Evolutionary conservation across 371 early-diverging fungal genomes (phyloP).

Genomic region (Syncephalis fuscata): DNA sequence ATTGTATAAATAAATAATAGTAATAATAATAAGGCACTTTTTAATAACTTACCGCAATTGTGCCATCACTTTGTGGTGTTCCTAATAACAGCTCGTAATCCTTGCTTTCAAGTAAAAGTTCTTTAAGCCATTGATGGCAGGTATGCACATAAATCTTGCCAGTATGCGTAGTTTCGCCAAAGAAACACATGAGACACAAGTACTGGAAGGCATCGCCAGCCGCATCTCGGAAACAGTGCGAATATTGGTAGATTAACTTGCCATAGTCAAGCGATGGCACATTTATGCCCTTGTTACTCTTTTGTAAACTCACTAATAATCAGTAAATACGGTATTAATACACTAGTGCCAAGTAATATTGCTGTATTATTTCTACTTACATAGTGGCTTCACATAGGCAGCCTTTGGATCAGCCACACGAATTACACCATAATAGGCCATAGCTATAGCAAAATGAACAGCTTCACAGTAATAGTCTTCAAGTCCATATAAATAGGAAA

Average conservation of each 20-base stretch:
- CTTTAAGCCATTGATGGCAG: conserved; percentile 21
- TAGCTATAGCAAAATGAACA: conserved; percentile 74
- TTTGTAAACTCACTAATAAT: too few relatives aligned
- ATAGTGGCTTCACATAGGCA: background rate
- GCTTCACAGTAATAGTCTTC: conserved; percentile 56
- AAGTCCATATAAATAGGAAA: conserved; percentile 41
- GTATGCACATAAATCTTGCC: conserved; percentile 17
- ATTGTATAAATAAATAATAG: too few relatives aligned
- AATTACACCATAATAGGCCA: conserved; percentile 61
- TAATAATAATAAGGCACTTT: too few relatives aligned
- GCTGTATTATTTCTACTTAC: too few relatives aligned
- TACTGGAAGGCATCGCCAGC: conserved; percentile 36
- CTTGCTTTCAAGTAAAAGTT: conserved; percentile 21
- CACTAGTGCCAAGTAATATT: too few relatives aligned
- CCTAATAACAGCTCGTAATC: conserved; percentile 41
- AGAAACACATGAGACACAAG: conserved; percentile 33
- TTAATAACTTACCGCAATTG: background rate
- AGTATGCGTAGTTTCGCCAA: conserved; percentile 10
- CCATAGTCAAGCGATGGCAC: too few relatives aligned
- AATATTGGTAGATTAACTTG: too few relatives aligned
- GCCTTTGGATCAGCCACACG: conserved; percentile 36
- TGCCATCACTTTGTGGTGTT: conserved; percentile 21
- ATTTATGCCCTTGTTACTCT: too few relatives aligned
- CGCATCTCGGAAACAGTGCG: too few relatives aligned
- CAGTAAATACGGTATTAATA: too few relatives aligned